A percentile compares a stretch with the other conserved stretches of the same genome.
These are phyloP conservation scores for Adansonia grandidieri DNA, from an alignment of 441 rosid species.

Conservation along the genomic window DNA sequence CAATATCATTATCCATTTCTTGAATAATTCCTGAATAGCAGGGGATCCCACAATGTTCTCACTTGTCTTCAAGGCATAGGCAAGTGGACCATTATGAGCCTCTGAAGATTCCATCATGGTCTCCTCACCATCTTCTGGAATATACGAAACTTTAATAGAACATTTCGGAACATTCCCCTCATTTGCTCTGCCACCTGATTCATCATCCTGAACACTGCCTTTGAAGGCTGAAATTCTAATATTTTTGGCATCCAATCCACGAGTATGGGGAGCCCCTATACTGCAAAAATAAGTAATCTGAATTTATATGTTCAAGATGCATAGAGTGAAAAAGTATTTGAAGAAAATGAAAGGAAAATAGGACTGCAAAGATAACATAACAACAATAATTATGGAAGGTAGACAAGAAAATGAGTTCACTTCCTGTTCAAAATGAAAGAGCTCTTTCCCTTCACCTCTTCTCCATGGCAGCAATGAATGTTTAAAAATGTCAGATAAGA, in stretches of 20 bases:
- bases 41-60: conserved; percentile 63
- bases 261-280: conserved; percentile 50
- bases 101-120: conserved; percentile 55
- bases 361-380: not conserved
- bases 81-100: conserved; percentile 59
- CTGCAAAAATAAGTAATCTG: conserved; percentile 53
- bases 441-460: not conserved
- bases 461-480: not conserved
- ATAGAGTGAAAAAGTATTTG: not conserved
- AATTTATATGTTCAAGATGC: conserved; percentile 24
- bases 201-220: conserved; percentile 68
- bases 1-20: conserved; percentile 74
- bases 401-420: conserved; percentile 5
- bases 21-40: conserved; percentile 74
- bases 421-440: not conserved
- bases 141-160: conserved; percentile 67
- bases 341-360: conserved; percentile 27
- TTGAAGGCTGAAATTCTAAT: conserved; percentile 75
- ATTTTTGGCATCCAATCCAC: conserved; percentile 54
- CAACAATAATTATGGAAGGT: not conserved
- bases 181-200: conserved; percentile 55
- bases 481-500: not conserved
- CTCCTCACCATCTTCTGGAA: conserved; percentile 67
- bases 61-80: conserved; percentile 63
- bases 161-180: conserved; percentile 59